Conservation (phyloP, 495 filamentous ascomycete genomes). For the Aspergillus cristatus region DNA sequence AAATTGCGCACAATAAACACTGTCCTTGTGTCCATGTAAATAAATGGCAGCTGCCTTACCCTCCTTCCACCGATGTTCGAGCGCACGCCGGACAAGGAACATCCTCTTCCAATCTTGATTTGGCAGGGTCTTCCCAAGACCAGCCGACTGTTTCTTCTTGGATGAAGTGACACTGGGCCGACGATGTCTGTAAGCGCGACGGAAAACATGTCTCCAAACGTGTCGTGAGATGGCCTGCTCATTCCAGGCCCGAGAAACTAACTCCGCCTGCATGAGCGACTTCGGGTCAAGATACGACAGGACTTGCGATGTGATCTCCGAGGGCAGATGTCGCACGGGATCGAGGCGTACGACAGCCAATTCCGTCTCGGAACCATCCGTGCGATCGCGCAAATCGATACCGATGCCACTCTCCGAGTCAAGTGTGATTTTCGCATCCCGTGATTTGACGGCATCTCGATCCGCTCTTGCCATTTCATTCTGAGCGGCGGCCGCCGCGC, state of each 20-base stretch:
- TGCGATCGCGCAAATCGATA: constrained; percentile 52
- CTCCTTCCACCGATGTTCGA: constrained; percentile 70
- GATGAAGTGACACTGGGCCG: constrained; percentile 35
- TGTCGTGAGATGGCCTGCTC: constrained; percentile 51
- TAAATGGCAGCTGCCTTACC: constrained; percentile 75
- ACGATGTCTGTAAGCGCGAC: constrained; percentile 47
- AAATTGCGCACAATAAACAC: constrained; percentile 95
- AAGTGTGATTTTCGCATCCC: constrained; percentile 27
- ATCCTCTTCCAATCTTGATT: constrained; percentile 79
- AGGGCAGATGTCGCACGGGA: constrained; percentile 56
- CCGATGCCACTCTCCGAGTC: constrained; percentile 76
- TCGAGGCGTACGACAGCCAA: constrained; percentile 42
- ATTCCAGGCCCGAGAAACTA: constrained; percentile 58
- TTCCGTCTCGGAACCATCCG: constrained; percentile 34
- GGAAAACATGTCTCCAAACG: constrained; percentile 73
- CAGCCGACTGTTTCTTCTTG: constrained; percentile 33
- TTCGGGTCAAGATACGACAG: constrained; percentile 60
- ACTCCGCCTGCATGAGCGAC: constrained; percentile 51
- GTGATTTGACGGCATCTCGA: constrained; percentile 23
- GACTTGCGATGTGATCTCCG: constrained; percentile 64
- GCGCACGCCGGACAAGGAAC: constrained; percentile 61
- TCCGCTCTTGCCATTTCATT: constrained; percentile 47
- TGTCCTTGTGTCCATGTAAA: constrained; percentile 84
- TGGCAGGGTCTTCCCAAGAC: constrained; percentile 39
- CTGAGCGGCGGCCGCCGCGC: constrained; percentile 59